phyloP scores from a whole-genome alignment of 2,329 filamentous ascomycete genomes.

The Fusarium anthophilum region DNA sequence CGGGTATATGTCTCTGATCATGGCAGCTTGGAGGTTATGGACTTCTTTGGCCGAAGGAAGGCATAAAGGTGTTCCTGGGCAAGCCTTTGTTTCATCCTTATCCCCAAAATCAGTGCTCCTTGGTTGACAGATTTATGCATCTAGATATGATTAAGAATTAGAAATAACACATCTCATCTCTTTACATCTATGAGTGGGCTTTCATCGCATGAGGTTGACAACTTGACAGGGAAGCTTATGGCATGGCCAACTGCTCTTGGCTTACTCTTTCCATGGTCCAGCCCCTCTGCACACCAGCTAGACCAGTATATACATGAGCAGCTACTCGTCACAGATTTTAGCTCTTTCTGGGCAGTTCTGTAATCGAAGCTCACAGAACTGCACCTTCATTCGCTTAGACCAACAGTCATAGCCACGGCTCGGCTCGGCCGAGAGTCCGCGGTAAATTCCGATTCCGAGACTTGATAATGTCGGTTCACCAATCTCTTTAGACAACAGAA shows the following conservation, averaged over 20 bases:
- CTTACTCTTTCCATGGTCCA: not conserved
- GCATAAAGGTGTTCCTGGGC: not conserved
- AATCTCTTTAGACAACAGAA: not conserved
- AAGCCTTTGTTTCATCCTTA: no score
- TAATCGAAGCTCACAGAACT: not conserved
- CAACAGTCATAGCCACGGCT: not conserved
- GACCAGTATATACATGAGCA: not conserved
- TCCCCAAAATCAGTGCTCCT: not conserved
- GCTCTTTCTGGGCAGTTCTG: not conserved
- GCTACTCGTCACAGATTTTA: no score
- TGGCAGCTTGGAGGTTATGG: not conserved
- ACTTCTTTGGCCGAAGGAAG: not conserved
- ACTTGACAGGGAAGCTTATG: not conserved
- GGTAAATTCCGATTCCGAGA: not conserved
- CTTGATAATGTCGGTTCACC: not conserved
- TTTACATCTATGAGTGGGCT: accelerated
- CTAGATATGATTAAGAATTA: no score
- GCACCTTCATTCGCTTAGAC: not conserved
- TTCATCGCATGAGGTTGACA: not conserved
- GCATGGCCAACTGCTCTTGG: not conserved
- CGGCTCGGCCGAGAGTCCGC: not conserved
- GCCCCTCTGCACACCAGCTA: accelerated
- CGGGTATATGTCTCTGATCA: not conserved
- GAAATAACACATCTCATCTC: not conserved
- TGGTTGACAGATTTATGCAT: accelerated